Percentiles rank a stretch among this genome's conserved stretches.
phyloP scores from a whole-genome alignment of 768 basidiomycete species.

The Lactarius sp. region DNA sequence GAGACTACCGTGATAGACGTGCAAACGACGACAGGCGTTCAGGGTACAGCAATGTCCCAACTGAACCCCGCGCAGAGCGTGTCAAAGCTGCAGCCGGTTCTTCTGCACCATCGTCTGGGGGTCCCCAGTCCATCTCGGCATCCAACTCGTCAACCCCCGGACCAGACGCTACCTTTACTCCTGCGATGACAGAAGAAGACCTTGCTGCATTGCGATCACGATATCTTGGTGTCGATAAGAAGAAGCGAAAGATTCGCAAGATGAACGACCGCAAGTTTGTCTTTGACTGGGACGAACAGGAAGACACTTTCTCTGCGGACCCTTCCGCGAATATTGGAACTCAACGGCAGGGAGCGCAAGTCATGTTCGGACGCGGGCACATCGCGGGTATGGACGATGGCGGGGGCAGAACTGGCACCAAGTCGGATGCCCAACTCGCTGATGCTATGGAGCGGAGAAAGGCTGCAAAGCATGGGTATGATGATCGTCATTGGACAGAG shows the following conservation, averaged over 20 bases:
- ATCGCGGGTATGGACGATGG: slow-evolving; percentile 86
- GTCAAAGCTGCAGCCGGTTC: slow-evolving; percentile 40
- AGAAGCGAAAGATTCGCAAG: slow-evolving; percentile 91
- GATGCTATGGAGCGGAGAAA: slow-evolving; percentile 80
- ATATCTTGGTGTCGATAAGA: slow-evolving; percentile 91
- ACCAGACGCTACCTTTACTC: slow-evolving; percentile 40
- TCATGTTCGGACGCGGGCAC: slow-evolving; percentile 84
- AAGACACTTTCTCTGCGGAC: slow-evolving; percentile 84
- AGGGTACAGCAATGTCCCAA: slow-evolving; percentile 67
- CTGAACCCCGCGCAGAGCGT: slow-evolving; percentile 78
- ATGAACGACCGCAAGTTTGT: slow-evolving; percentile 96
- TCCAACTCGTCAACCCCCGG: slow-evolving; percentile 32
- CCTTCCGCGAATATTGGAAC: slow-evolving; percentile 66
- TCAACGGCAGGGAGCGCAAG: slow-evolving; percentile 74
- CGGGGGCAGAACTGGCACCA: slow-evolving; percentile 38
- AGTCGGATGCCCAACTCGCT: slow-evolving; percentile 49
- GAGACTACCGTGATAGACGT: slow-evolving; percentile 41
- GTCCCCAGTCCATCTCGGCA: slow-evolving; percentile 20
- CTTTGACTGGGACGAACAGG: slow-evolving; percentile 98
- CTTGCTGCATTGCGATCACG: slow-evolving; percentile 81
- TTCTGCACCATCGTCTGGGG: slow-evolving; percentile 47
- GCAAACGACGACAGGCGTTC: slow-evolving; percentile 30
- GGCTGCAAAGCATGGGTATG: slow-evolving; percentile 75
- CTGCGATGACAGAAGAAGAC: slow-evolving; percentile 78
- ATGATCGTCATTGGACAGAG: slow-evolving; percentile 97